Percentiles rank a stretch among this genome's conserved stretches.
Evolutionary conservation across 2,329 filamentous ascomycete genomes (phyloP).

Genomic region (Diplodia intermedia): DNA sequence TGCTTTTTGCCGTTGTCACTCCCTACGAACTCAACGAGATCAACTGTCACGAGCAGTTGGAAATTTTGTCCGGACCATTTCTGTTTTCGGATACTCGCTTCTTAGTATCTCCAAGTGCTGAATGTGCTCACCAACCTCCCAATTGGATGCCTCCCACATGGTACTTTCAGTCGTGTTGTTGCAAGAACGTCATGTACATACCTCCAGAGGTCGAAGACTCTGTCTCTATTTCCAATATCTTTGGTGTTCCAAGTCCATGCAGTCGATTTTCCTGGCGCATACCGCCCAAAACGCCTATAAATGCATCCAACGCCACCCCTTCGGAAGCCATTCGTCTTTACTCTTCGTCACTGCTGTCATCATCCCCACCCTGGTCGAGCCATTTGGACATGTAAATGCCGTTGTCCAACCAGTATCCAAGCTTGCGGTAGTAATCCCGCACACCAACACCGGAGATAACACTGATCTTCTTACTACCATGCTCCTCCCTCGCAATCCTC

Average conservation of each 20-base stretch:
- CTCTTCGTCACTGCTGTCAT: slow-evolving; percentile 29
- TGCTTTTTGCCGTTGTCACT: too few relatives aligned
- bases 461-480: slow-evolving; percentile 91
- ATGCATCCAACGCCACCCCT: slow-evolving; percentile 4
- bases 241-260: background rate
- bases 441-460: slow-evolving; percentile 99
- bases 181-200: background rate
- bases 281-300: background rate
- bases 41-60: too few relatives aligned
- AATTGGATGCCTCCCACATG: too few relatives aligned
- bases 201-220: background rate
- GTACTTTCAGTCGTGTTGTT: background rate
- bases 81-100: too few relatives aligned
- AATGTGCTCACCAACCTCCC: too few relatives aligned
- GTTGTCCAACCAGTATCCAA: slow-evolving; percentile 71
- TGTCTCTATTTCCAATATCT: background rate
- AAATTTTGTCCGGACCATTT: too few relatives aligned
- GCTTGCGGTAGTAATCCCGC: slow-evolving; percentile 88
- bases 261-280: background rate
- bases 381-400: slow-evolving; percentile 70
- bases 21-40: too few relatives aligned
- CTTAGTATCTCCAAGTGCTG: too few relatives aligned
- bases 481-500: slow-evolving; percentile 90
- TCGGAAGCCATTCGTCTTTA: background rate
- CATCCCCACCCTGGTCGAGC: slow-evolving; percentile 36